phyloP scores from a whole-genome alignment of 1,284 basidiomycete species.

The Austroboletus niveus region DNA sequence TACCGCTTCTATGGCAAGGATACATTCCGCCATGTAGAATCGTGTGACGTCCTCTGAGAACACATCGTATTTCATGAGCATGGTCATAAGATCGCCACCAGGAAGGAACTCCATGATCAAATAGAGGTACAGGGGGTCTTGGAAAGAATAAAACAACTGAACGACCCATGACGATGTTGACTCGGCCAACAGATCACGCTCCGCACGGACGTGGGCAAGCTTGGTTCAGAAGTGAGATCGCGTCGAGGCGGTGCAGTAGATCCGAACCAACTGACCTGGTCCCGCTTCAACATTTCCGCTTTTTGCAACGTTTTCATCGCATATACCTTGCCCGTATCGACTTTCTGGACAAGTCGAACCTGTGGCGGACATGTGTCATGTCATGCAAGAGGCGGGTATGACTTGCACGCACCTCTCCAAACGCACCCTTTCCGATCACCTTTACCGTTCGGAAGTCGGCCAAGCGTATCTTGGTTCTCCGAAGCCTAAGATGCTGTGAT shows the following conservation, averaged over 20 bases:
- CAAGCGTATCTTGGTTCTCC: conserved; percentile 84
- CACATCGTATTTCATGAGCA: conserved; percentile 99
- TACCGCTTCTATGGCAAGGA: conserved; percentile 87
- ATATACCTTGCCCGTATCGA: conserved; percentile 97
- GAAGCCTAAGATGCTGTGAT: conserved; percentile 74
- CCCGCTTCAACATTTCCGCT: conserved; percentile 99
- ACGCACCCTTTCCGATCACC: conserved; percentile 94
- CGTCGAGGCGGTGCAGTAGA: conserved; percentile 13
- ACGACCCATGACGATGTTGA: conserved; percentile 98
- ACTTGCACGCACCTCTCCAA: conserved; percentile 68
- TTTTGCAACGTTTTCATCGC: conserved; percentile 99
- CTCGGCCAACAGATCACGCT: conserved; percentile 91
- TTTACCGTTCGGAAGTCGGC: conserved; percentile 91
- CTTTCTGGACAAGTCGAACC: conserved; percentile 96
- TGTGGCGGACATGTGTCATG: conserved; percentile 41
- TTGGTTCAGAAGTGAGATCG: conserved; percentile 36
- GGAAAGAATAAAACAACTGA: conserved; percentile 97
- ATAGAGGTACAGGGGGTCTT: conserved; percentile 92
- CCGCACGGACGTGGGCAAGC: conserved; percentile 89
- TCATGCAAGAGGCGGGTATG: conserved; percentile 38
- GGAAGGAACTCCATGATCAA: conserved; percentile 99
- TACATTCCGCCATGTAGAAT: conserved; percentile 97
- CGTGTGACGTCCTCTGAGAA: conserved; percentile 98
- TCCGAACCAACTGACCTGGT: conserved; percentile 65
- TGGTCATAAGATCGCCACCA: conserved; percentile 97